Percentiles rank a stretch among this genome's conserved stretches.
Conservation (phyloP, 352 stramenopile species). For the Pythium monospermum region DNA sequence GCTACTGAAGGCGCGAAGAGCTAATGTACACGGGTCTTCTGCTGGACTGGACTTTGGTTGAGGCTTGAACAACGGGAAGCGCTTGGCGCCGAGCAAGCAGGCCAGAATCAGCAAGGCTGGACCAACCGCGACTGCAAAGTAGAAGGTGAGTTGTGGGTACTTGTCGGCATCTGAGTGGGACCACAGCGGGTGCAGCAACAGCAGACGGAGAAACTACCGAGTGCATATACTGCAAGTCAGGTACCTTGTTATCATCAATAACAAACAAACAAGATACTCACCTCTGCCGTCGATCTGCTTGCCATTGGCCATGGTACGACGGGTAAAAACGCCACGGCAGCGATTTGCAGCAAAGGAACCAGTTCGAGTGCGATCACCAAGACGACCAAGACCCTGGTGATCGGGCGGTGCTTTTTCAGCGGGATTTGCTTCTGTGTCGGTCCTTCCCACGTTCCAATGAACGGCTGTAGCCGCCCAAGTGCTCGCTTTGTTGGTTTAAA, state of each 20-base stretch:
- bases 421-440: constrained; percentile 27
- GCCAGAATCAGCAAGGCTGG: constrained; percentile 27
- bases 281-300: constrained; percentile 27
- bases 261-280: not conserved
- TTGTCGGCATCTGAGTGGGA: constrained; percentile 28
- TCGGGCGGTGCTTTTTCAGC: constrained; percentile 12
- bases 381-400: constrained; percentile 32
- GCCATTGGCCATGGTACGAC: constrained; percentile 41
- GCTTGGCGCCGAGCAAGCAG: constrained; percentile 33
- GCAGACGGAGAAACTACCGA: constrained; percentile 27
- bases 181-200: constrained; percentile 48
- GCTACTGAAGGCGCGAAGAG: constrained; percentile 48
- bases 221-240: not conserved
- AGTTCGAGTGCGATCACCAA: constrained; percentile 36
- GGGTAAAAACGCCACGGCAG: constrained; percentile 44
- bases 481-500: constrained; percentile 12
- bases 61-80: constrained; percentile 64
- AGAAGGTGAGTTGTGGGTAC: constrained; percentile 34
- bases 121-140: constrained; percentile 34
- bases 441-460: constrained; percentile 36
- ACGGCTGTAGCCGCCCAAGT: constrained; percentile 1
- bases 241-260: not conserved
- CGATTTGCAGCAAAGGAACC: constrained; percentile 40
- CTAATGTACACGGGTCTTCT: constrained; percentile 47
- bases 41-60: constrained; percentile 34